Evolutionary conservation across 2,329 filamentous ascomycete species (phyloP).

Genomic region (Macroventuria anomochaeta): DNA sequence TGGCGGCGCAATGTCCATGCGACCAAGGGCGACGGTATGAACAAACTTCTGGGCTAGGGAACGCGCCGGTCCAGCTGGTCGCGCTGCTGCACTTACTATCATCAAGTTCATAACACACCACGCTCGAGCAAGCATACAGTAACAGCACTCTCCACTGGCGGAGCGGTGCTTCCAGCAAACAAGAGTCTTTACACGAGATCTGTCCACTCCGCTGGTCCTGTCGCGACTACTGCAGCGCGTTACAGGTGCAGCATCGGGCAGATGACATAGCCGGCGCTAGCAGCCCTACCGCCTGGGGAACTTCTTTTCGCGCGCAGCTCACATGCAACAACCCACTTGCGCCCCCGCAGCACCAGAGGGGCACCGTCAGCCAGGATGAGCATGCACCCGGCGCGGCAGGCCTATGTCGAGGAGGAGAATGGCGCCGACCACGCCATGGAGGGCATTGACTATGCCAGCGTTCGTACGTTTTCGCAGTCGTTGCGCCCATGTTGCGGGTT

Average conservation of each 20-base stretch:
- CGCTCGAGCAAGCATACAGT: too few species aligned
- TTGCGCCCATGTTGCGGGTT: too few species aligned
- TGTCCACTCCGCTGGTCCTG: constrained; percentile 13
- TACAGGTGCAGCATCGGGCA: background rate
- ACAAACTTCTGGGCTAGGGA: constrained; percentile 40
- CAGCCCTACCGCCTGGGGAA: constrained; percentile 38
- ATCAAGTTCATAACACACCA: constrained; percentile 25
- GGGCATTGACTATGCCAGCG: constrained; percentile 66
- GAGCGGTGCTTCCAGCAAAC: too few species aligned
- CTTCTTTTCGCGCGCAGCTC: constrained; percentile 26
- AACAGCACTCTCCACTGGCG: too few species aligned
- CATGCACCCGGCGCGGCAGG: constrained; percentile 88
- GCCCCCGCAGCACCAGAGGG: constrained; percentile 17
- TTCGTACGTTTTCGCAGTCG: constrained; percentile 65
- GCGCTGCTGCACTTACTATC: constrained; percentile 28
- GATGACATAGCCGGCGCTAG: constrained; percentile 39
- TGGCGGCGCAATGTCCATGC: constrained; percentile 33
- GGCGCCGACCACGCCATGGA: constrained; percentile 63
- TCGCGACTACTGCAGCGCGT: constrained; percentile 11
- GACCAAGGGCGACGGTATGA: constrained; percentile 15
- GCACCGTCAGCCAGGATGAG: constrained; percentile 47
- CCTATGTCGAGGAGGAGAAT: constrained; percentile 87
- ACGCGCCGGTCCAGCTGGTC: constrained; percentile 40
- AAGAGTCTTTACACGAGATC: background rate
- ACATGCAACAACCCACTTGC: constrained; percentile 4